Evolutionary conservation across 192 early-diverging fungal species (phyloP).

Genomic region (Gorgonomyces haynaldii): DNA sequence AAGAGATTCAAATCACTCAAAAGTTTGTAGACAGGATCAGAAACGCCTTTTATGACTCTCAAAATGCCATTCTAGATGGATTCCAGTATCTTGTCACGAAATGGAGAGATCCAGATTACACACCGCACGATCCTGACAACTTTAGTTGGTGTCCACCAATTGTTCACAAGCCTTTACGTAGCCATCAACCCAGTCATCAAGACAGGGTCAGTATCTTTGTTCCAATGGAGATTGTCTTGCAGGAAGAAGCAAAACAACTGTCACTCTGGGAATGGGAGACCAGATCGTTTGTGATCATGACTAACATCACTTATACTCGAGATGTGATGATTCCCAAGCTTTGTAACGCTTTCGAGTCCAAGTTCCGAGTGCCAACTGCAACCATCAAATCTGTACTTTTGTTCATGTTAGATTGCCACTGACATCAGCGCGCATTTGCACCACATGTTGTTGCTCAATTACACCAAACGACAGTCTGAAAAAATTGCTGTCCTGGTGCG

Average conservation of each 20-base stretch:
- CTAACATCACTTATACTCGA: slow-evolving; percentile 67
- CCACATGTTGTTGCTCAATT: slow-evolving; percentile 73
- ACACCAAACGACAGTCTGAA: slow-evolving; percentile 63
- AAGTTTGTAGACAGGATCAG: too few relatives aligned
- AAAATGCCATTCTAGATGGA: too few relatives aligned
- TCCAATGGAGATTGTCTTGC: neutral
- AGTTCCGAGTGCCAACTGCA: slow-evolving; percentile 54
- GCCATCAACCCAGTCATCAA: too few relatives aligned
- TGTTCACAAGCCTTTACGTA: too few relatives aligned
- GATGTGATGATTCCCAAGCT: slow-evolving; percentile 66
- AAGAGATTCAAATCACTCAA: too few relatives aligned
- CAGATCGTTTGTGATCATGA: slow-evolving; percentile 68
- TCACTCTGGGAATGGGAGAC: slow-evolving; percentile 39
- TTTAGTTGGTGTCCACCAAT: too few relatives aligned
- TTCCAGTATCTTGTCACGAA: too few relatives aligned
- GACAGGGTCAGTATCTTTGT: too few relatives aligned
- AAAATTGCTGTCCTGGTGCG: slow-evolving; percentile 59
- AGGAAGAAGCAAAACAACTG: neutral
- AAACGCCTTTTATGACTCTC: too few relatives aligned
- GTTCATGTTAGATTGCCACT: slow-evolving; percentile 47
- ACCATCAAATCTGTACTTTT: too few relatives aligned
- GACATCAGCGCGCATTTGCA: slow-evolving; percentile 69
- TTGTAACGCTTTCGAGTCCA: slow-evolving; percentile 54
- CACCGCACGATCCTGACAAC: too few relatives aligned
- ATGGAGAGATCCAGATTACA: too few relatives aligned